Evolutionary conservation across 1,284 basidiomycete genomes (phyloP), one percentile per base, ranked within the genome.

Genomic region (Ustilago curta): DNA sequence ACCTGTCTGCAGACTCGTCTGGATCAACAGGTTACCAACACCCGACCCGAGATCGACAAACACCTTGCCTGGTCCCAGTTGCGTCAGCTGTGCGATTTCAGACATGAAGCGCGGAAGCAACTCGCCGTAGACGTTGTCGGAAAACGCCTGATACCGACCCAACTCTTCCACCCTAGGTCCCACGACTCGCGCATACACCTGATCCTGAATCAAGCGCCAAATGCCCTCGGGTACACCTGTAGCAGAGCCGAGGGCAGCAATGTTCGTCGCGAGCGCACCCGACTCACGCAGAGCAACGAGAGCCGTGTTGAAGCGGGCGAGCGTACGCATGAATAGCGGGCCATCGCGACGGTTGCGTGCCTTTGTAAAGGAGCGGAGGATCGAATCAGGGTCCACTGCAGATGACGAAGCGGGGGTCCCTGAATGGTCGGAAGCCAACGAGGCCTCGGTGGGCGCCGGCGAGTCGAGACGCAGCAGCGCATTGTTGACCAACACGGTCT

Each of bases 1-100:
- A 0, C 88, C 88, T 0, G 87, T 87, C 80, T 88, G 88, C n/a
- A 89, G 76, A 0, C 87, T 86, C 1, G 87, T 86, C 72, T 89
- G 88, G 1, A 89, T 81, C 4, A 88, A 84, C 42, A 88, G 87
- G 69, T 89, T 89, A 29, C 88, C 88, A 0, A 89, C 88, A 0
- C 89, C 89, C 2, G 86, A 87, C 0, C 89, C 89, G 14, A 89
- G 85, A 76, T 89, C 89, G 25, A 89, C 82, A 66, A 87, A 86
- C 12, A 84, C 82, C 25, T 81, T 83, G 27, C 64, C 62, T 0
- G 85, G 83, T 2, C 83, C 81, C 0, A 87, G 74, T 7, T 52
- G 32, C 8, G 85, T 84, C 42, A 85, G 75, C 21, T 84, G 76
- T 2, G 85, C 81, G 40, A 87, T 83, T 65, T 86, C 83, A 23